Base-by-base conservation (phyloP, 2,329 filamentous ascomycete genomes). In the Helotiales sp. region DNA sequence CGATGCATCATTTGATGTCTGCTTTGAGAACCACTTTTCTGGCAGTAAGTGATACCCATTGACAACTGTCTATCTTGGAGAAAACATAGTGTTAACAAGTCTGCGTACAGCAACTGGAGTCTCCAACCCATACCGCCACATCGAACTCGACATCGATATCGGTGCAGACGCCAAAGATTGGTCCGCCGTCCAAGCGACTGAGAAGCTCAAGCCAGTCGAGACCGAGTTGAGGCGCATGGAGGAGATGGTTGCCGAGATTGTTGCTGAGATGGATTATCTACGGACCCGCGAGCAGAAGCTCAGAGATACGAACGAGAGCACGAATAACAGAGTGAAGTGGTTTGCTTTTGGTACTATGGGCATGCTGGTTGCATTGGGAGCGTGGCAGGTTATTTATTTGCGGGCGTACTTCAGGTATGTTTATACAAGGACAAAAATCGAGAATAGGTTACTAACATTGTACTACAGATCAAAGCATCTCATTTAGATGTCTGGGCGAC, bases 261-360 rank as follows among this genome's bases (percentile, higher is more conserved):
- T 97, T 58, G 81, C 81, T 70, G 95, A 98, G 86, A 97, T 99
- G 95, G 95, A 98, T 72, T 99, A 98, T 82, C 87, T 99, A 75
- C 88, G 96, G 72, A 76, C 81, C 45, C 88, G 96, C 75, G 96
- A 99, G 85, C 93, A 97, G 87, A 97, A 93, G 85, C 87, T 99
- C 75, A 87, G 96, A 79, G 95, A 99, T 83, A 99, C 96, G 74
- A 99, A 99, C 81, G 96, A 99, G 90, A 98, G 95, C 85, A 99
- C 96, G 73, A 99, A 99, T 83, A 96, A 92, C 82, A 89, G 96
- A 67, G 96, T 99, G 77, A 99, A 98, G 85, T 98, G 93, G 93
- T 99, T 99, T 81, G 95, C 95, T 58, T 89, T 97, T 79, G 89
- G 90, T 72, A 98, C 95, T 30, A 98, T 97, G 83, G 91, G 93